These are phyloP conservation scores for Solanum pennellii DNA, from an alignment of 257 asterid genomes.

Conservation along the genomic window DNA sequence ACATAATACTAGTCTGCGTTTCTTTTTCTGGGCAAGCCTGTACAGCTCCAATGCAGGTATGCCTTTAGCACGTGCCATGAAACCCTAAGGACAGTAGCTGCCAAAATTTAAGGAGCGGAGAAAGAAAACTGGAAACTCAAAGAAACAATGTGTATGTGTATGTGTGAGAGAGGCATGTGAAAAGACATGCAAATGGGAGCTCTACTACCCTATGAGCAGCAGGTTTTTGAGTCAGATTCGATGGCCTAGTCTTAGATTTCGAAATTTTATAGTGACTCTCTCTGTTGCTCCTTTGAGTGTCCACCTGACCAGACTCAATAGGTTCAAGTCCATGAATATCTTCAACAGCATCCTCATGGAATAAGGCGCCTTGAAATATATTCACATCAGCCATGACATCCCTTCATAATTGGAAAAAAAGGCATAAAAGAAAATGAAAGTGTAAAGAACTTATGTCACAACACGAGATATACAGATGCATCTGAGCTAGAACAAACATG, in stretches of 20 bases:
- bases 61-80: conserved; percentile 99
- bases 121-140: not conserved
- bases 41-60: conserved; percentile 93
- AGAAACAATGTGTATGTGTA: not conserved
- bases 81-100: conserved; percentile 49
- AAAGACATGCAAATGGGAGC: conserved; percentile 6
- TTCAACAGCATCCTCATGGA: conserved; percentile 59
- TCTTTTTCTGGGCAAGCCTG: conserved; percentile 92
- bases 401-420: conserved; percentile 62
- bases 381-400: conserved; percentile 99
- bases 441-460: conserved; percentile 20
- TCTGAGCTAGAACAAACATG: not conserved
- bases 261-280: conserved; percentile 28
- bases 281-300: conserved; percentile 28
- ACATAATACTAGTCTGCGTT: conserved; percentile 72
- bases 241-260: conserved; percentile 40
- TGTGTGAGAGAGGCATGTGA: not conserved
- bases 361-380: conserved; percentile 99
- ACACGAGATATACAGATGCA: conserved; percentile 3
- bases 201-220: conserved; percentile 86
- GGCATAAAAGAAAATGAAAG: conserved; percentile 43
- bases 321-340: conserved; percentile 33
- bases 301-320: conserved; percentile 15
- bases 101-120: not conserved
- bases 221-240: conserved; percentile 54